Evolutionary conservation across 2,329 filamentous ascomycete genomes (phyloP).

Genomic region (Fusarium gaditjirri): DNA sequence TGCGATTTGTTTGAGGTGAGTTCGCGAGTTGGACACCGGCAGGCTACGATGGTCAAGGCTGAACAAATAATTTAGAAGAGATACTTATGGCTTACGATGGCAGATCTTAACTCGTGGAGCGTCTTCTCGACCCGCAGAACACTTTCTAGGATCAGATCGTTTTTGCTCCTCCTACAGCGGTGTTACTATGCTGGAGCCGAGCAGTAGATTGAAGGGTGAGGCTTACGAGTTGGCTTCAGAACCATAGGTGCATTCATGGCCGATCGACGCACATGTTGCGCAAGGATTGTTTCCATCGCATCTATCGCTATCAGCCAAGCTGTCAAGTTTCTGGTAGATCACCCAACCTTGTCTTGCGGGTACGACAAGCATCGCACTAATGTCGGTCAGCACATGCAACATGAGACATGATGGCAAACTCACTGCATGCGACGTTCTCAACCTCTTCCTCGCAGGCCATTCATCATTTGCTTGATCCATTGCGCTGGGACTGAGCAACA

Average conservation of each 20-base stretch:
- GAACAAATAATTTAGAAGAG: not conserved
- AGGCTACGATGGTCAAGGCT: constrained; percentile 12
- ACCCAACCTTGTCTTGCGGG: constrained; percentile 58
- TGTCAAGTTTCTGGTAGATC: not conserved
- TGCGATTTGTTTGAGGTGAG: constrained; percentile 31
- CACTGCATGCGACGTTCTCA: constrained; percentile 57
- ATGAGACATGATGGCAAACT: constrained; percentile 19
- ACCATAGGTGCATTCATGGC: constrained; percentile 55
- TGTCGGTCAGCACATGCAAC: not conserved
- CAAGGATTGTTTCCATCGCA: constrained; percentile 61
- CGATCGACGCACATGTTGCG: constrained; percentile 50
- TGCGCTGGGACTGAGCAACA: constrained; percentile 16
- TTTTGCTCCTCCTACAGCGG: constrained; percentile 57
- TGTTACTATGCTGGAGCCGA: not conserved
- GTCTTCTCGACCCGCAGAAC: constrained; percentile 59
- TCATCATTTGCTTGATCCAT: constrained; percentile 44
- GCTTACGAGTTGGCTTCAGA: constrained; percentile 57
- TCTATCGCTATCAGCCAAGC: constrained; percentile 44
- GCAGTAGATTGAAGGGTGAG: not conserved
- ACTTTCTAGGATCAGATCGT: constrained; percentile 62
- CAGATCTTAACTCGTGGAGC: constrained; percentile 57
- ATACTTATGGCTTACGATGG: constrained; percentile 48
- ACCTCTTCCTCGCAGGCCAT: constrained; percentile 53
- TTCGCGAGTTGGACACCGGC: constrained; percentile 11
- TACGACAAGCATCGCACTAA: constrained; percentile 60